Conservation (phyloP, 192 early-diverging fungal genomes). For the Coemansia sp. region DNA sequence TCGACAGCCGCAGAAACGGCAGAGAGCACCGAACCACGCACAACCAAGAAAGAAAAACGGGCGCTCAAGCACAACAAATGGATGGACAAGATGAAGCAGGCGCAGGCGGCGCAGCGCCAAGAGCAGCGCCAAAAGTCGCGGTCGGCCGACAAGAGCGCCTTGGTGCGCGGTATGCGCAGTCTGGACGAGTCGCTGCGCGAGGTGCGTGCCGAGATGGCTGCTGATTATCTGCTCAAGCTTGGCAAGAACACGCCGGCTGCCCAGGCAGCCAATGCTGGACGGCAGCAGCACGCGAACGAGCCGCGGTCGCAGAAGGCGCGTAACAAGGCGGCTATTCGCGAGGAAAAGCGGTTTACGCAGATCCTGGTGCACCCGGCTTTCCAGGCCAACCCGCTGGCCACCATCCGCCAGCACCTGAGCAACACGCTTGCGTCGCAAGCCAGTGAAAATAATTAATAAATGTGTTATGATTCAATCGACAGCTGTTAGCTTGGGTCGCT, state of each 20-base stretch:
- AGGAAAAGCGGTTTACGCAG: constrained; percentile 72
- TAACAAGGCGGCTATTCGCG: constrained; percentile 62
- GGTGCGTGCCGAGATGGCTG: constrained; percentile 19
- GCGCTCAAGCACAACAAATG: constrained; percentile 58
- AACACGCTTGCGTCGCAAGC: constrained; percentile 57
- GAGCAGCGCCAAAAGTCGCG: constrained; percentile 46
- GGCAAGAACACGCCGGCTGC: constrained; percentile 2
- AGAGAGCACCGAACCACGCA: background rate
- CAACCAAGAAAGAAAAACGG: constrained; percentile 56
- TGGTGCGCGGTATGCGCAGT: constrained; percentile 54
- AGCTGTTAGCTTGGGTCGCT: background rate
- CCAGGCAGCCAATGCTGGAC: background rate
- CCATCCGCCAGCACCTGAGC: constrained; percentile 70
- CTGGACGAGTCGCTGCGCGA: constrained; percentile 45
- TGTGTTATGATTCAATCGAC: background rate
- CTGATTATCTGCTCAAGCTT: constrained; percentile 17
- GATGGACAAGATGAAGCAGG: constrained; percentile 61
- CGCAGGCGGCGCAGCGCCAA: constrained; percentile 52
- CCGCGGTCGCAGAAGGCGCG: constrained; percentile 52
- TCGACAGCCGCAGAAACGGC: background rate
- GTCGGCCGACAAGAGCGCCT: constrained; percentile 42
- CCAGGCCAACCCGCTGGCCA: constrained; percentile 64
- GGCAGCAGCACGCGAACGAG: background rate
- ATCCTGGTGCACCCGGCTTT: constrained; percentile 70
- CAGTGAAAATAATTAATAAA: background rate